Evolutionary conservation across 169 alveolate genomes (phyloP).

Genomic region (Toxoplasma gondii): DNA sequence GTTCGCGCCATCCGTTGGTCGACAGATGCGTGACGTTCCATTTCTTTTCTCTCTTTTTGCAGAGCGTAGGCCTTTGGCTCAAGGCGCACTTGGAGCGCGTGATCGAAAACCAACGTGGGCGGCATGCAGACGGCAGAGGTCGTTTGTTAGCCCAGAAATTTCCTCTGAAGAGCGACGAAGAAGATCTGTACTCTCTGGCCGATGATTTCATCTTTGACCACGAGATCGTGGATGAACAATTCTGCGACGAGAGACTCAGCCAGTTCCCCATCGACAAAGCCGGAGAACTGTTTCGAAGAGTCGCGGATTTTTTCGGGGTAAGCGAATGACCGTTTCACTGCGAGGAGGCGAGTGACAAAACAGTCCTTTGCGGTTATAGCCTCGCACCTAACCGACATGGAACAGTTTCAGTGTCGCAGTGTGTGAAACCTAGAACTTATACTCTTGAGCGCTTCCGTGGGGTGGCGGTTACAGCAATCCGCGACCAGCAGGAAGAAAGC

Average conservation of each 20-base stretch:
- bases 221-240: conserved; percentile 16
- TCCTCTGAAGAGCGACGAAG: neutral
- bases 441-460: too few relatives aligned
- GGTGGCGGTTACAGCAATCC: too few relatives aligned
- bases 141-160: neutral
- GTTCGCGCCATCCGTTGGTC: too few relatives aligned
- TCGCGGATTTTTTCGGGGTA: conserved; percentile 58
- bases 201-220: conserved; percentile 47
- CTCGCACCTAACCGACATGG: neutral
- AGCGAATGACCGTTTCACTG: neutral
- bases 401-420: neutral
- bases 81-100: conserved; percentile 49
- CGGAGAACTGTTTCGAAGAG: conserved; percentile 25
- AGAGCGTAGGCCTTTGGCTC: conserved; percentile 57
- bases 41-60: neutral
- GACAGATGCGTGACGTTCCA: neutral
- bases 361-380: neutral
- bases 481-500: too few relatives aligned
- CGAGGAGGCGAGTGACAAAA: neutral
- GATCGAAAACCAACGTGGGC: conserved; percentile 33
- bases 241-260: conserved; percentile 10
- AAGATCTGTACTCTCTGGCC: conserved; percentile 26
- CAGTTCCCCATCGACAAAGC: conserved; percentile 34
- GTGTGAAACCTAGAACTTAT: neutral
- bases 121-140: neutral